Percentiles rank a stretch among this genome's conserved stretches.
These are phyloP conservation scores for Dunaliella primolecta DNA, from an alignment of 139 green algal genomes.

Conservation along the genomic window DNA sequence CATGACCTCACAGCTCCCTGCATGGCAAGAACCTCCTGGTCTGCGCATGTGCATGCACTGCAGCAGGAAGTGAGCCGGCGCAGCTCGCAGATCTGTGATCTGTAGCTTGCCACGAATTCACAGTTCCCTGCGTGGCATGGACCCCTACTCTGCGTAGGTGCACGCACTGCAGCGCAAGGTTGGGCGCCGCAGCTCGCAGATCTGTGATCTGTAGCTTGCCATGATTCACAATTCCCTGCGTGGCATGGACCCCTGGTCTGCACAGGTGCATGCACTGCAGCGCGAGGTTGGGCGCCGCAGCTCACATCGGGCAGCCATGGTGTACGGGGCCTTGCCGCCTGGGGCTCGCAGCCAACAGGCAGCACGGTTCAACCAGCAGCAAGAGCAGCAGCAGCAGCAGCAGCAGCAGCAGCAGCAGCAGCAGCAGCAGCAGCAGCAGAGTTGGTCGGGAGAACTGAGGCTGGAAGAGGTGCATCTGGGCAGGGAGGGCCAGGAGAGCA, in stretches of 20 bases:
- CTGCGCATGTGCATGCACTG: no score
- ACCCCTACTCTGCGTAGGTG: background rate
- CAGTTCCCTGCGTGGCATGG: no score
- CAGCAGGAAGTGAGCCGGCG: no score
- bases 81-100: no score
- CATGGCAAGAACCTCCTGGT: no score
- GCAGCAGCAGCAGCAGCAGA: background rate
- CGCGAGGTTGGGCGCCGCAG: conserved; percentile 12
- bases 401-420: conserved; percentile 11
- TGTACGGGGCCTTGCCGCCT: conserved; percentile 40
- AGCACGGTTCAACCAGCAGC: conserved; percentile 35
- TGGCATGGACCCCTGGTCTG: background rate
- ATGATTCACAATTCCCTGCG: no score
- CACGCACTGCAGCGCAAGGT: conserved; percentile 13
- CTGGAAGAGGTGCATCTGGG: no score
- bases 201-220: no score
- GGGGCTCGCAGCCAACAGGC: conserved; percentile 32
- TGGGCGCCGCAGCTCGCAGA: background rate
- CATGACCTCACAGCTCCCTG: no score
- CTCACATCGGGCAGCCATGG: conserved; percentile 1
- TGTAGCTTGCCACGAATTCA: no score
- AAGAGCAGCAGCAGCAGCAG: conserved; percentile 1
- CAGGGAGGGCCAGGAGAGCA: no score
- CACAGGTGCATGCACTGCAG: conserved; percentile 13
- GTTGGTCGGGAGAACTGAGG: no score